Percentiles rank a stretch among this genome's conserved stretches.
Evolutionary conservation across 2,329 filamentous ascomycete genomes (phyloP).

Genomic region (Aquanectria penicillioides): DNA sequence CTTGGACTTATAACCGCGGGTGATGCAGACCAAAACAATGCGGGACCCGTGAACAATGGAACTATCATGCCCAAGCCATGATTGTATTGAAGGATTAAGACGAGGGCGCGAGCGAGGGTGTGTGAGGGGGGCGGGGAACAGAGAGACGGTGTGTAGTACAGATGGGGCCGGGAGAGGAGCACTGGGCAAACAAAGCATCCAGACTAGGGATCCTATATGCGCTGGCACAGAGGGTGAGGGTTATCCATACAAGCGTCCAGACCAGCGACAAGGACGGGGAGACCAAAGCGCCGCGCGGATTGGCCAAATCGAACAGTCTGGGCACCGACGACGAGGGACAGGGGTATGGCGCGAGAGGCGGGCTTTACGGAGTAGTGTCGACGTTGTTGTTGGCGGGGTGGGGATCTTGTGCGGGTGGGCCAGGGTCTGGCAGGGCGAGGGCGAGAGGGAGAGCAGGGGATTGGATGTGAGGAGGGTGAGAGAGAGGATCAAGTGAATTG

Average conservation of each 20-base stretch:
- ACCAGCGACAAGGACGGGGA: conserved; percentile 18
- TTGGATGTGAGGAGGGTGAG: conserved; percentile 10
- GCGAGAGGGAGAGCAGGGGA: conserved; percentile 26
- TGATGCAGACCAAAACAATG: conserved; percentile 9
- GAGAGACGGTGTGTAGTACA: conserved; percentile 28
- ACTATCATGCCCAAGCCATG: conserved; percentile 5
- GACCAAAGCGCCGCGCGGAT: conserved; percentile 18
- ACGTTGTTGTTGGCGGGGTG: conserved; percentile 32
- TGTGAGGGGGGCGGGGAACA: conserved; percentile 17
- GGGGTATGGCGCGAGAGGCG: conserved; percentile 20
- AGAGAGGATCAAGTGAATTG: background rate
- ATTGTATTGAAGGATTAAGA: conserved; percentile 21
- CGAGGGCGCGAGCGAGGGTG: conserved; percentile 13
- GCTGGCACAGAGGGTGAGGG: conserved; percentile 37
- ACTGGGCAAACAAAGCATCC: conserved; percentile 32
- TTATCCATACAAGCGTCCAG: conserved; percentile 28
- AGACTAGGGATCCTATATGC: conserved; percentile 37
- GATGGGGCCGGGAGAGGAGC: conserved; percentile 34
- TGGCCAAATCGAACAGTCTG: conserved; percentile 16
- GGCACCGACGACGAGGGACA: conserved; percentile 30
- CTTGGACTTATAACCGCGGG: conserved; percentile 24
- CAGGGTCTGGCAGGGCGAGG: conserved; percentile 27
- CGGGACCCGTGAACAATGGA: conserved; percentile 14
- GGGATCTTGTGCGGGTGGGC: conserved; percentile 33
- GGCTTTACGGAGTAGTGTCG: conserved; percentile 21